Evolutionary conservation across 257 asterid genomes (phyloP), one percentile per base, ranked within the genome.

Genomic region (Paulownia fortunei): DNA sequence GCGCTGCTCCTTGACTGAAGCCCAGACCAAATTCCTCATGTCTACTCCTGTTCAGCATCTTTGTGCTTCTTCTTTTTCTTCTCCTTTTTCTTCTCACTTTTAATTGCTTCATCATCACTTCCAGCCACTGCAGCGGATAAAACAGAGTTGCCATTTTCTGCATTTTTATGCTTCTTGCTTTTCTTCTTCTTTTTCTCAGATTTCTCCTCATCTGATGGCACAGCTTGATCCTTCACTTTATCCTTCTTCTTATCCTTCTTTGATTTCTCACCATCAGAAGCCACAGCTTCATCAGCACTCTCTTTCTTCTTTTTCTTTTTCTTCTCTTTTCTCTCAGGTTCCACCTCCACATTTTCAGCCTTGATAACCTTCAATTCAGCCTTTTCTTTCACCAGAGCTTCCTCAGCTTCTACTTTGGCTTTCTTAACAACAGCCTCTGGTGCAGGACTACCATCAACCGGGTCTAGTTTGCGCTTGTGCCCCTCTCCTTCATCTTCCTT

Each of bases 171-270:
- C 75, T 89, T 84, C 82, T 88, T 86, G 67, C 82, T 87, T 76
- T 89, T 91, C 89, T 89, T 92, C 86, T 89, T 92, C 87, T 88
- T 90, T 58, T 88, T 90, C 84, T 92, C 92, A 0, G 92, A 88
- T 68, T 90, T 91, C 86, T 87, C 94, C 49, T 79, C 89, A 18
- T 85, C 94, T 0, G 87, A 80, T 6, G 81, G 27, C 49, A 55
- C 78, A 5, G 62, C 67, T 7, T 84, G 88, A 3, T 81, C 89
- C 67, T 74, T 84, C 67, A 63, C 81, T 21, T 86, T 74, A 37
- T 84, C 73, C 69, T 89, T 81, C 69, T 91, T 85, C 71, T 90
- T n/a, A n/a, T n/a, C n/a, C n/a, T n/a, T 82, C 60, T 79, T 80
- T 9, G 82, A 68, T 7, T 78, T 60, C 85, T 85, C 88, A 36